Base-by-base conservation (phyloP, 2,329 filamentous ascomycete species). In the Macrophomina tecta region DNA sequence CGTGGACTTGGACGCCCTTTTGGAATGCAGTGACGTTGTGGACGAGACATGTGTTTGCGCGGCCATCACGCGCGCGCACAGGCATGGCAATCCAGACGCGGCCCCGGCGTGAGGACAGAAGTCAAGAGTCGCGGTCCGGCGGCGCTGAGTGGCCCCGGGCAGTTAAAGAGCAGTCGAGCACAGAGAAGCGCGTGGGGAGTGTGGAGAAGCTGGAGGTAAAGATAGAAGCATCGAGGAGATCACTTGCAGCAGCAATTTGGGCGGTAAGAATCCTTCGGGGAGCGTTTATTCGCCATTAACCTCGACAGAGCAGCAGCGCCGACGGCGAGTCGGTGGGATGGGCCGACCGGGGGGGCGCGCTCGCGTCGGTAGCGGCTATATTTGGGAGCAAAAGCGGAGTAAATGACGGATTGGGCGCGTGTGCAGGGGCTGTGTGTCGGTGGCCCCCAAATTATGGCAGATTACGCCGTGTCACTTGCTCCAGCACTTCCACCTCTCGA, bases 181-280 rank as follows among this genome's bases (percentile, higher is more conserved):
- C 3, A 23, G 16, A 18, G 32, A 38, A 9, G 52, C 34, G 11
- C 23, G 18, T 16, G 16, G 32, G 16, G 34, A 36, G 56, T 46
- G 40, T 46, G 56, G 40, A 40, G 56, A 23, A 46, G 53, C 9
- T 9, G 52, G 8, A 16, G 32, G 58, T 49, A 48, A 36, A 38
- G 58, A 49, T 38, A 49, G 58, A 30, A 49, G 58, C 58, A 38
- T 16, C 7, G 28, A 18, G 52, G 11, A 36, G 23, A 51, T 51
- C 48, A 51, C 48, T 51, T 32, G 48, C 48, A 55, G 32, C 8
- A 18, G 56, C 42, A 62, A 49, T 62, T 62, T 62, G 58, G 58
- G 58, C 58, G 45, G 58, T 48, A 48, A 62, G 58, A 62, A 62
- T 62, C 58, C 58, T 62, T 62, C 58, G 45, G 58, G 56, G 58